Base-by-base conservation (phyloP, 2,329 filamentous ascomycete genomes). In the Colletotrichum lindemuthianum region DNA sequence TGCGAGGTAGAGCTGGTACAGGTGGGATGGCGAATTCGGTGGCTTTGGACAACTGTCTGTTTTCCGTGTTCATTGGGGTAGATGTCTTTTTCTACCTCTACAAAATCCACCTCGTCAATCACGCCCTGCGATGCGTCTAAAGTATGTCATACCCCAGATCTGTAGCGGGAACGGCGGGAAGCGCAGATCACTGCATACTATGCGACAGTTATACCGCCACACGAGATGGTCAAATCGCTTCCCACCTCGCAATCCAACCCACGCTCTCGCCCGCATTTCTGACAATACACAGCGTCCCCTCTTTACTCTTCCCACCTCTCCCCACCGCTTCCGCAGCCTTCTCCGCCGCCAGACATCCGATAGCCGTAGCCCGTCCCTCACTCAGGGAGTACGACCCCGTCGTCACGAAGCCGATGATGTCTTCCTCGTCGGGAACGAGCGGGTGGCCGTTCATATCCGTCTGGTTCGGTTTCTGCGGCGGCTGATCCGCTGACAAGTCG, bases 321-420 rank as follows among this genome's bases (percentile, higher is more conserved):
- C 65, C 67, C 11, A 80, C 44, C 24, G 78, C 74, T 59, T 82
- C 77, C 4, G 85, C 63, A 1, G 91, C 83, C 74, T 83, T 90
- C 6, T 81, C 80, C 1, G 90, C 79, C 12, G 87, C 80, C 33
- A 98, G 73, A 53, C 86, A 90, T 0, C 91, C 96, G 64, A 98
- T 83, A 0, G 89, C 95, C 13, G 88, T 88, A 1, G 90, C 92
- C 69, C 84, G 86, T 0, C 95, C 96, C 68, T 91, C 87, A 2
- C 87, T 86, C 2, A 98, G 84, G 71, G 90, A 93, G 74, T 90
- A 97, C 54, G 92, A 90, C 0, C 95, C 96, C 1, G 90, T 91
- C 2, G 93, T 97, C 32, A 97, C 89, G 74, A 97, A 99, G 0
- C 96, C 96, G 54, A 98, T 86, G 11, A 98, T 82, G 74, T 97